Evolutionary conservation across 2,329 filamentous ascomycete species (phyloP), one percentile per base, ranked within the genome.

Genomic region (Exophiala sp.): DNA sequence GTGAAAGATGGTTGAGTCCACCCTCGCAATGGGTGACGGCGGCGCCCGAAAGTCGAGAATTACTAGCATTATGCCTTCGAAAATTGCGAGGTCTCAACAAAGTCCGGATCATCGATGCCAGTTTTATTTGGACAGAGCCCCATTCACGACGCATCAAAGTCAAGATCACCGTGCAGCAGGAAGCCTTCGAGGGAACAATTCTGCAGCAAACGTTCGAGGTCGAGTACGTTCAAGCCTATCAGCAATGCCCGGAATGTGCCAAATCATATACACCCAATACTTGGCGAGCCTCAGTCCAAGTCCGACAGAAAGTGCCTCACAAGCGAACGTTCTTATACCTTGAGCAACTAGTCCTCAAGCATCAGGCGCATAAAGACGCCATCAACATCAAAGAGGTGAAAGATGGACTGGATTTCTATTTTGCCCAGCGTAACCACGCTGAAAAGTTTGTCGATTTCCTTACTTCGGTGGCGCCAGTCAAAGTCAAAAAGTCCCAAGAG

Each of bases 381-480:
- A 90, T 96, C 70, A 98, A 97, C 68, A 98, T 98, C 72, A 96
- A 94, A 67, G 93, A 98, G 71, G 86, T 88, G 22, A 90, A 90
- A 70, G 89, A 96, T 62, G 93, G 93, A 1, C 83, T 98, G 52
- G 93, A 98, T 67, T 98, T 98, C 68, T 98, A 84, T 76, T 98
- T 93, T 65, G 79, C 88, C 0, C 82, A 86, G 51, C 78, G 88
- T 62, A 98, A 96, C 64, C 86, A 95, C 62, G 91, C 90, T 6
- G 88, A 95, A 64, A 89, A 87, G 63, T 91, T 95, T 66, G 81
- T 94, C 54, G 90, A 97, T 68, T 95, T 96, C 67, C 73, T 96
- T 55, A 82, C 81, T 60, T 91, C 88, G 0, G 85, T 94, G 11
- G 80, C 83, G 1, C 89, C 93, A 1, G 79, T 88, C 52, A 81